These are phyloP conservation scores for Kuraishia molischiana DNA, from an alignment of 805 yeast genomes.

Conservation along the genomic window DNA sequence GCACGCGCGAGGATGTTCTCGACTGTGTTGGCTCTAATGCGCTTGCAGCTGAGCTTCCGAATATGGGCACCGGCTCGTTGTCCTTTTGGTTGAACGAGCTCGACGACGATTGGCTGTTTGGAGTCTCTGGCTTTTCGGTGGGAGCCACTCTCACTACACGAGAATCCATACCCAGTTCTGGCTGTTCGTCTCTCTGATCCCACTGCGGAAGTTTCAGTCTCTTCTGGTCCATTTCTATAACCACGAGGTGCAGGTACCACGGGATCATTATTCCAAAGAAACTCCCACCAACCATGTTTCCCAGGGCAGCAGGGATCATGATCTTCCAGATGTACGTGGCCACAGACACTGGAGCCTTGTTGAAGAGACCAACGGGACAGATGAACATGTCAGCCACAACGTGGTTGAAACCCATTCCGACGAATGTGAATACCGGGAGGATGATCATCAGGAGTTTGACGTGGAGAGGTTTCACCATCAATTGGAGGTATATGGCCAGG, in stretches of 20 bases:
- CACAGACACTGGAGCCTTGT: slow-evolving; percentile 55
- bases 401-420: slow-evolving; percentile 70
- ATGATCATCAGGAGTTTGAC: slow-evolving; percentile 57
- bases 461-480: slow-evolving; percentile 72
- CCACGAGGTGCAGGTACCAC: slow-evolving; percentile 63
- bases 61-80: slow-evolving; percentile 2
- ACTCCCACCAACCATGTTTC: slow-evolving; percentile 74
- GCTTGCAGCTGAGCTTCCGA: background rate
- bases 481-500: slow-evolving; percentile 65
- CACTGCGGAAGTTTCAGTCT: slow-evolving; percentile 53
- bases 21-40: background rate
- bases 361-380: slow-evolving; percentile 55
- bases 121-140: slow-evolving; percentile 2
- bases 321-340: slow-evolving; percentile 65
- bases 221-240: slow-evolving; percentile 62
- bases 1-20: slow-evolving; percentile 5
- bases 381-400: slow-evolving; percentile 77
- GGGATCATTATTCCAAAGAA: slow-evolving; percentile 57
- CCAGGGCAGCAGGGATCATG: slow-evolving; percentile 60
- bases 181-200: slow-evolving; percentile 73
- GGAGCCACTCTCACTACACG: slow-evolving; percentile 51
- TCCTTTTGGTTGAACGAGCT: slow-evolving; percentile 1
- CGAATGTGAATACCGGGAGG: slow-evolving; percentile 70
- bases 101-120: slow-evolving; percentile 1
- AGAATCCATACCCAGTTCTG: slow-evolving; percentile 67